phyloP scores from a whole-genome alignment of 2,329 filamentous ascomycete species.

The Pseudogymnoascus sp. region DNA sequence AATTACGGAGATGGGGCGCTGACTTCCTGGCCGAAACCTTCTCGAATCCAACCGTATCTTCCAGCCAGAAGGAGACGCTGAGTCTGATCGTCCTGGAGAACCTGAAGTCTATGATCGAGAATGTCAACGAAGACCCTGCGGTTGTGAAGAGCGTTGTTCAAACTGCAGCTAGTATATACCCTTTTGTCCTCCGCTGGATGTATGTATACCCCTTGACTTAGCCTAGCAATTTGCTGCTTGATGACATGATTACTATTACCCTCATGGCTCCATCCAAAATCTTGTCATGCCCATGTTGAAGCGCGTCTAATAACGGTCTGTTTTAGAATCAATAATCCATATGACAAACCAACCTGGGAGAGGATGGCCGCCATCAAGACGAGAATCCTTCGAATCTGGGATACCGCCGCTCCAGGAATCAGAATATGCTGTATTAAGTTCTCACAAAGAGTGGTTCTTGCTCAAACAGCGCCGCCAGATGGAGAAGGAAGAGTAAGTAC shows the following conservation, averaged over 20 bases:
- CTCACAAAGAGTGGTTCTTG: slow-evolving; percentile 83
- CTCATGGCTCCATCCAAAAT: not conserved
- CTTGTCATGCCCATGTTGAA: not conserved
- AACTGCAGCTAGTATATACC: slow-evolving; percentile 86
- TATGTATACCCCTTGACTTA: slow-evolving; percentile 47
- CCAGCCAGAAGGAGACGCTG: slow-evolving; percentile 73
- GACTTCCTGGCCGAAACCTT: slow-evolving; percentile 96
- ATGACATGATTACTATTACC: slow-evolving; percentile 19
- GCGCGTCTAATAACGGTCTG: not conserved
- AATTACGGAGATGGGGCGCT: slow-evolving; percentile 89
- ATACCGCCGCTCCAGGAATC: slow-evolving; percentile 66
- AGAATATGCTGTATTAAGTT: slow-evolving; percentile 97
- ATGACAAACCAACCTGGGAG: slow-evolving; percentile 78
- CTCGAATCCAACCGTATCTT: slow-evolving; percentile 75
- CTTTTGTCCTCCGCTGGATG: slow-evolving; percentile 87
- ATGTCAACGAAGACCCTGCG: slow-evolving; percentile 66
- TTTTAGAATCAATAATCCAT: slow-evolving; percentile 74
- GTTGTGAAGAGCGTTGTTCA: slow-evolving; percentile 85
- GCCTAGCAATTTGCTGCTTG: not conserved
- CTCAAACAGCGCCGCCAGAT: slow-evolving; percentile 78
- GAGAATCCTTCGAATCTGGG: slow-evolving; percentile 83
- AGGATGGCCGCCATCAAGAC: slow-evolving; percentile 83
- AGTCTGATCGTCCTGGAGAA: slow-evolving; percentile 71
- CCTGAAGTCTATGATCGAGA: slow-evolving; percentile 62
- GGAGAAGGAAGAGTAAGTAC: slow-evolving; percentile 70